Conservation (phyloP, 345 rosid species). For the Cardamine resedifolia region DNA sequence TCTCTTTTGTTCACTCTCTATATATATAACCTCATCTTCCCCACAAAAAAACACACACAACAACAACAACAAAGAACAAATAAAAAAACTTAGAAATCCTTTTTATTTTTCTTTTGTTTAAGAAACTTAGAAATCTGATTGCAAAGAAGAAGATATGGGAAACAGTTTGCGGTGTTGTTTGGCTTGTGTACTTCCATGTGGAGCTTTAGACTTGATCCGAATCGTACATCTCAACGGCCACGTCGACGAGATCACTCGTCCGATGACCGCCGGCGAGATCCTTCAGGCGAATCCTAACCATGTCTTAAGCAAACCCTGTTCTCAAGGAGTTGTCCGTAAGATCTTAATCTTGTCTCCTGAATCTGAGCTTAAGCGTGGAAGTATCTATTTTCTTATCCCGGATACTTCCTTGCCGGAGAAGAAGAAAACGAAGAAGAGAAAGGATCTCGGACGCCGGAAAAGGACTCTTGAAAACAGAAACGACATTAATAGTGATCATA, state of each 20-base stretch:
- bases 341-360: conserved; percentile 81
- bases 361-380: conserved; percentile 83
- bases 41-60: conserved; percentile 22
- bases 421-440: conserved; percentile 33
- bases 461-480: conserved; percentile 6
- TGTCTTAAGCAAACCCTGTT: conserved; percentile 75
- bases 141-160: conserved; percentile 53
- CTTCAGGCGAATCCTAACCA: conserved; percentile 80
- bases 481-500: neutral
- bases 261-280: conserved; percentile 78
- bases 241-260: conserved; percentile 74
- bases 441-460: neutral
- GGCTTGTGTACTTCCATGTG: conserved; percentile 94
- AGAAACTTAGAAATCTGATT: neutral
- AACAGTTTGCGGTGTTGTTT: conserved; percentile 87
- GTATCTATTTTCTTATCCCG: conserved; percentile 87
- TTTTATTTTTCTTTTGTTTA: neutral
- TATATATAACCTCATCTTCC: conserved; percentile 24
- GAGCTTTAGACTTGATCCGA: conserved; percentile 91
- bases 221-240: conserved; percentile 84
- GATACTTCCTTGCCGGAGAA: conserved; percentile 54
- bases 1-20: neutral
- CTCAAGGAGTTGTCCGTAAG: conserved; percentile 72
- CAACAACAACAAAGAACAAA: conserved; percentile 3
- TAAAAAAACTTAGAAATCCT: neutral